Evolutionary conservation across 2,329 filamentous ascomycete genomes (phyloP).

Genomic region (Lomentospora prolificans): DNA sequence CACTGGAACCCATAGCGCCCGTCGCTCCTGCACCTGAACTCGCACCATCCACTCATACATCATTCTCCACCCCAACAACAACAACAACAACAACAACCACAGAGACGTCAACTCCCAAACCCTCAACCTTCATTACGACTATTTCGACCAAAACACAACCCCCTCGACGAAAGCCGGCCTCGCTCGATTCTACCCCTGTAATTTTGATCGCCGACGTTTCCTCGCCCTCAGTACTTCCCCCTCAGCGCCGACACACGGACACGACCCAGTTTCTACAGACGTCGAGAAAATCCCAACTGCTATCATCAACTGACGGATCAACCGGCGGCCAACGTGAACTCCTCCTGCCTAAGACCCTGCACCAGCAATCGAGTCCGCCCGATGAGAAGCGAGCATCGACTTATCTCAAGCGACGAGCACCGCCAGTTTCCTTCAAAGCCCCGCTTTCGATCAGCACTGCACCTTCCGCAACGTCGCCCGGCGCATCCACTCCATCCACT

Average conservation of each 20-base stretch:
- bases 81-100: neutral
- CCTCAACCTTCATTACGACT: neutral
- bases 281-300: slow-evolving; percentile 10
- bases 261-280: slow-evolving; percentile 1
- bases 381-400: slow-evolving; percentile 34
- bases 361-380: slow-evolving; percentile 22
- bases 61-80: neutral
- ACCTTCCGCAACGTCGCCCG: slow-evolving; percentile 13
- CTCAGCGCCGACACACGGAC: slow-evolving; percentile 12
- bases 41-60: neutral
- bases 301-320: slow-evolving; percentile 17
- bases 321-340: slow-evolving; percentile 36
- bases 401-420: slow-evolving; percentile 24
- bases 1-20: neutral
- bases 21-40: neutral
- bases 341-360: slow-evolving; percentile 32
- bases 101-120: neutral
- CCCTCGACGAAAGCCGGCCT: neutral
- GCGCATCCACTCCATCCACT: slow-evolving; percentile 12
- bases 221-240: slow-evolving; percentile 1
- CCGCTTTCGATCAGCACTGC: slow-evolving; percentile 20
- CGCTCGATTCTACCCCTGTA: neutral
- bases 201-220: neutral
- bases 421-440: slow-evolving; percentile 33
- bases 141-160: neutral